phyloP scores from a whole-genome alignment of 208 protist species.

The Wallacemonas collosoma region DNA sequence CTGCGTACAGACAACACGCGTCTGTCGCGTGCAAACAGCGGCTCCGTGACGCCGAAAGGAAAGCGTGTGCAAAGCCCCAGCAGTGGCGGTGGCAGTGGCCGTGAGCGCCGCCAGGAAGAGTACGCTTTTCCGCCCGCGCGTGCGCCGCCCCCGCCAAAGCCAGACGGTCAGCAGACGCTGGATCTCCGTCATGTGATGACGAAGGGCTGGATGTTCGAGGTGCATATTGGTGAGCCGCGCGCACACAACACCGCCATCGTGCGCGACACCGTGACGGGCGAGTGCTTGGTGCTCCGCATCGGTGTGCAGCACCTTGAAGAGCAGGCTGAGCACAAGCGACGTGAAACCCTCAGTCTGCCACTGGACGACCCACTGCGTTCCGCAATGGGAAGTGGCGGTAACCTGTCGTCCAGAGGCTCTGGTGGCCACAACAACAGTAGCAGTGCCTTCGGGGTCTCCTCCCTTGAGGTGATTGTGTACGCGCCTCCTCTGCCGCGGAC shows the following conservation, averaged over 20 bases:
- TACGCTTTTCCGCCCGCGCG: neutral
- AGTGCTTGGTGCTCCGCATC: constrained; percentile 11
- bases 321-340: neutral
- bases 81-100: neutral
- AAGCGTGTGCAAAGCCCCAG: neutral
- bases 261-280: neutral
- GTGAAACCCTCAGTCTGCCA: constrained; percentile 1
- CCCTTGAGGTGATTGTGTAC: neutral
- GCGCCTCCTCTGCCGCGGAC: neutral
- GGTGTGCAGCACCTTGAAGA: neutral
- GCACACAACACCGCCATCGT: constrained; percentile 14
- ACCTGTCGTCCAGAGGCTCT: neutral
- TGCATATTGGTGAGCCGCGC: neutral
- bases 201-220: constrained; percentile 4
- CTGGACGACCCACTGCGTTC: constrained; percentile 3
- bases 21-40: neutral
- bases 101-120: neutral
- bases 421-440: neutral
- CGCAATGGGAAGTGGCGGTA: neutral
- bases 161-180: neutral
- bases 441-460: neutral
- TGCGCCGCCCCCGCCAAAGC: neutral
- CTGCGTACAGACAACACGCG: neutral
- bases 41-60: neutral
- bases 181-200: constrained; percentile 2